A percentile compares a stretch with the other conserved stretches of the same genome.
Conservation (phyloP, 495 filamentous ascomycete genomes). For the Xylaria venustula region DNA sequence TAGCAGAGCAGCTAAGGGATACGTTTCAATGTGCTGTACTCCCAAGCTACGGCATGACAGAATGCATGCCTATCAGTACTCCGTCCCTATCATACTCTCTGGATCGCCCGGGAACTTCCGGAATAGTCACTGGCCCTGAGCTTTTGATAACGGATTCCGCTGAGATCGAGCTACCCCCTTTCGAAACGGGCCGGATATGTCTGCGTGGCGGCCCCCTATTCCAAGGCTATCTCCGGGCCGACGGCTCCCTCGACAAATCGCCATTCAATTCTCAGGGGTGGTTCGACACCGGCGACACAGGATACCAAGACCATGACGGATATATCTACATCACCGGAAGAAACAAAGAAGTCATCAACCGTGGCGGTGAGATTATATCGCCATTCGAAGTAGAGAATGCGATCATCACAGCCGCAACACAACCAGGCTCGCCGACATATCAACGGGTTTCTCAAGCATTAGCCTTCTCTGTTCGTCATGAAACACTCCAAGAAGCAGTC, state of each 20-base stretch:
- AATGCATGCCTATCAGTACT: slow-evolving; percentile 49
- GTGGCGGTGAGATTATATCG: slow-evolving; percentile 58
- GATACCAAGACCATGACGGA: slow-evolving; percentile 47
- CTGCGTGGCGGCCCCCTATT: slow-evolving; percentile 46
- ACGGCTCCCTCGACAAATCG: slow-evolving; percentile 33
- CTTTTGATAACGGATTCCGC: slow-evolving; percentile 36
- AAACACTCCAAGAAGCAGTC: slow-evolving; percentile 47
- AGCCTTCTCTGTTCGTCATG: slow-evolving; percentile 42
- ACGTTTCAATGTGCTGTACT: slow-evolving; percentile 41
- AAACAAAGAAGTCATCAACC: slow-evolving; percentile 60
- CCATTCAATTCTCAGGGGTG: slow-evolving; percentile 41
- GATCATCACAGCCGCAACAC: slow-evolving; percentile 26
- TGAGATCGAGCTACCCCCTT: slow-evolving; percentile 16
- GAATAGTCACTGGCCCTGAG: slow-evolving; percentile 41
- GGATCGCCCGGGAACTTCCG: slow-evolving; percentile 43
- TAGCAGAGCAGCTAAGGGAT: slow-evolving; percentile 36
- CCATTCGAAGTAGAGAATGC: slow-evolving; percentile 43
- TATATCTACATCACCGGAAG: slow-evolving; percentile 59
- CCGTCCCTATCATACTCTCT: slow-evolving; percentile 41
- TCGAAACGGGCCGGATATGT: slow-evolving; percentile 37
- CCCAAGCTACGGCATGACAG: slow-evolving; percentile 51
- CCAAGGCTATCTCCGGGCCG: slow-evolving; percentile 38
- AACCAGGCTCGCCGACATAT: slow-evolving; percentile 29
- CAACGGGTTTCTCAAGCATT: slow-evolving; percentile 37
- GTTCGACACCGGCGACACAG: slow-evolving; percentile 52